phyloP scores from a whole-genome alignment of 2,329 filamentous ascomycete genomes.

The Biscogniauxia marginata region DNA sequence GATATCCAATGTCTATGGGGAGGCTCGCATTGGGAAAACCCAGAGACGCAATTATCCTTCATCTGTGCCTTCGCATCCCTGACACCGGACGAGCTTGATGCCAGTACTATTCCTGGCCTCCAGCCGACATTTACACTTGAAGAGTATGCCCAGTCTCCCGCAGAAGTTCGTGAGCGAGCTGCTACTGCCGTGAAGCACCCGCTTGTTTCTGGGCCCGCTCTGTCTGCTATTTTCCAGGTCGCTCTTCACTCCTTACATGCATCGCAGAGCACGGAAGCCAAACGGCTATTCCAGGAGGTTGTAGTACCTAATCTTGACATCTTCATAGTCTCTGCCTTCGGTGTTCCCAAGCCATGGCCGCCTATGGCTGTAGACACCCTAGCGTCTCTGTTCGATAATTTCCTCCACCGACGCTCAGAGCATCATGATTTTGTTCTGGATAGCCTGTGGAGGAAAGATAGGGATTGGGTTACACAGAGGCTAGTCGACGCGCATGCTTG shows the following conservation, averaged over 20 bases:
- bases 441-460: constrained; percentile 88
- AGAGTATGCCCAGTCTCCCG: constrained; percentile 50
- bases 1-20: constrained; percentile 92
- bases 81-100: constrained; percentile 73
- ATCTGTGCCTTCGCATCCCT: constrained; percentile 82
- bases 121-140: constrained; percentile 71
- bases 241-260: constrained; percentile 61
- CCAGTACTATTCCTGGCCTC: constrained; percentile 79
- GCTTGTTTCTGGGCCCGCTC: constrained; percentile 82
- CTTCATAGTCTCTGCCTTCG: constrained; percentile 75
- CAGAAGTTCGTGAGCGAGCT: constrained; percentile 52
- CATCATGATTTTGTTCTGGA: constrained; percentile 87
- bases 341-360: constrained; percentile 75
- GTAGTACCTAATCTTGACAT: constrained; percentile 73
- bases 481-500: constrained; percentile 75
- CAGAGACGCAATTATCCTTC: constrained; percentile 90
- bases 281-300: constrained; percentile 64
- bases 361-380: constrained; percentile 72
- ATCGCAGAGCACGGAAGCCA: constrained; percentile 62
- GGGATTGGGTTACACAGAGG: constrained; percentile 77
- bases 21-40: constrained; percentile 74
- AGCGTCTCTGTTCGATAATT: constrained; percentile 76
- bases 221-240: constrained; percentile 66
- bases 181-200: constrained; percentile 74
- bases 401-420: constrained; percentile 73